A percentile compares a stretch with the other conserved stretches of the same genome.
phyloP scores from a whole-genome alignment of 2,329 filamentous ascomycete species.

The Monilinia aucupariae region DNA sequence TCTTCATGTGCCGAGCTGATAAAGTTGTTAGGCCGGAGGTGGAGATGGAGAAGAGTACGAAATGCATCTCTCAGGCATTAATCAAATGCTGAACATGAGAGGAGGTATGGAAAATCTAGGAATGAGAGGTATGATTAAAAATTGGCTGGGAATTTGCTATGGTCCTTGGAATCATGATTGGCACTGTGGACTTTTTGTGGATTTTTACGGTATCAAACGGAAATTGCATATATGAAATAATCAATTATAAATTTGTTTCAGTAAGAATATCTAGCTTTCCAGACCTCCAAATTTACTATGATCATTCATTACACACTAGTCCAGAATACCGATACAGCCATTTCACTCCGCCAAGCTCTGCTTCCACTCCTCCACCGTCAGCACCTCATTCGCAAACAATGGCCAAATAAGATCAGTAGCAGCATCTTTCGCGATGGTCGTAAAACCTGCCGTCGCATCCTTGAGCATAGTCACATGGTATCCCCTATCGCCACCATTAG shows the following conservation, averaged over 20 bases:
- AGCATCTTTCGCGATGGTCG: slow-evolving; percentile 24
- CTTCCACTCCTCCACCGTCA: slow-evolving; percentile 28
- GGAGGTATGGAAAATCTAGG: slow-evolving; percentile 21
- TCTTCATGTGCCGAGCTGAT: not conserved
- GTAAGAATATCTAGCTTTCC: not conserved
- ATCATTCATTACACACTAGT: not conserved
- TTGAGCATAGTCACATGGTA: slow-evolving; percentile 30
- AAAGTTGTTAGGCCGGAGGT: slow-evolving; percentile 20
- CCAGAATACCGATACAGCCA: too few relatives aligned
- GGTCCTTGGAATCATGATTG: slow-evolving; percentile 26
- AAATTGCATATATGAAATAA: slow-evolving; percentile 1
- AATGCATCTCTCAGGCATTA: slow-evolving; percentile 25
- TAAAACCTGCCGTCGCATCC: slow-evolving; percentile 31
- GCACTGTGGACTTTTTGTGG: slow-evolving; percentile 11
- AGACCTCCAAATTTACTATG: not conserved
- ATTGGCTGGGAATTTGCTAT: slow-evolving; percentile 23
- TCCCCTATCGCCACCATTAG: slow-evolving; percentile 21
- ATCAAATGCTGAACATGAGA: slow-evolving; percentile 26
- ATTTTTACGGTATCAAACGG: slow-evolving; percentile 9
- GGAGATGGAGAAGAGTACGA: slow-evolving; percentile 25
- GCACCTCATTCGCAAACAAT: slow-evolving; percentile 29
- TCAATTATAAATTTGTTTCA: not conserved
- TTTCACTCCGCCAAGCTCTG: slow-evolving; percentile 18
- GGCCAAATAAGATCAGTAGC: slow-evolving; percentile 32
- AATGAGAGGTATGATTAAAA: slow-evolving; percentile 25